Evolutionary conservation across 2,329 filamentous ascomycete genomes (phyloP), one percentile per base, ranked within the genome.

Genomic region (Neonectria magnoliae): DNA sequence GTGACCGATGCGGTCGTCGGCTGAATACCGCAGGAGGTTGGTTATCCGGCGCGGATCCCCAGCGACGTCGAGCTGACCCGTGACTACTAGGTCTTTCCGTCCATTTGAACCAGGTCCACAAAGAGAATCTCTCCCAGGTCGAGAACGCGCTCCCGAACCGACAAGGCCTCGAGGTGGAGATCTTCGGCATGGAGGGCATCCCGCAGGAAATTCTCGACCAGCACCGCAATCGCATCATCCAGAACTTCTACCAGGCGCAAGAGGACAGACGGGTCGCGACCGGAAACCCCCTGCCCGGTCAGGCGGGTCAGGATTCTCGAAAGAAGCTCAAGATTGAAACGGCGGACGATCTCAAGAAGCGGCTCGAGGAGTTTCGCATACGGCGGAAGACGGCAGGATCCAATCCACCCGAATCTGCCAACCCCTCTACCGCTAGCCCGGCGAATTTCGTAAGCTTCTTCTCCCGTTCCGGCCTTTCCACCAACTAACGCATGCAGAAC

Each of bases 71-170:
- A 50, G 60, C 66, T 73, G 25, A 73, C 64, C 45, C 68, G 60
- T 48, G n/a, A 54, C 69, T 44, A 44, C 56, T 71, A 97, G 94
- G 96, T 83, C 88, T 99, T 65, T 93, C 92, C 38, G 96, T 99
- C 59, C 96, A 99, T 79, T 92, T 98, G 93, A 97, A 95, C 77
- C 96, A 99, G 79, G 96, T 99, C 52, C 96, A 99, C 84, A 99
- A 99, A 80, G 94, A 98, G 79, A 92, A 90, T 31, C 87, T 98
- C 54, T 89, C 88, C 20, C 88, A 90, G 48, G 94, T 99, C 75
- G 95, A 98, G 73, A 98, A 98, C 85, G 94, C 96, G 54, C 87
- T 98, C 3, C 90, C 92, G 0, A 95, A 95, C 75, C 90, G 96
- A 67, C 89, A 93, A 68, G 91, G 91, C 64, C 88, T 97, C 65